Base-by-base conservation (phyloP, 2,329 filamentous ascomycete species). In the Shiraia bambusicola region DNA sequence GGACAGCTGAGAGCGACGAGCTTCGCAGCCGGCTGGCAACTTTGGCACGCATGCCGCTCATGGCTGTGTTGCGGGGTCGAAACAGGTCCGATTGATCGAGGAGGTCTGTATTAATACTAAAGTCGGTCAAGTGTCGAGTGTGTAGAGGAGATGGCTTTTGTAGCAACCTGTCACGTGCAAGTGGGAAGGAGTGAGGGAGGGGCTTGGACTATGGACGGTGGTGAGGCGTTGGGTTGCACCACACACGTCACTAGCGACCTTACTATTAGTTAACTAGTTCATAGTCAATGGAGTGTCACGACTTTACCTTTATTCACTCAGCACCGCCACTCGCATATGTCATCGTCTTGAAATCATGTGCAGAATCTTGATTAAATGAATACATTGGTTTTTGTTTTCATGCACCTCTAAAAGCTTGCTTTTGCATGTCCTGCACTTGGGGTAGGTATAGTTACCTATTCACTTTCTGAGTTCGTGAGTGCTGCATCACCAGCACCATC, bases 1-100 rank as follows among this genome's bases (percentile, higher is more conserved):
- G 72, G 10, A 76, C 69, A 15, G 74, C 68, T 41, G 65, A 72
- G 32, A 77, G 68, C 32, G 74, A 76, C 35, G 69, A 69, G 58
- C 66, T 69, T 46, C 67, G 65, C 42, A 70, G 55, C 34, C 67
- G 65, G 50, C 43, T 63, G 29, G 66, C 65, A 41, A 70, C 47
- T 45, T 67, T 65, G 38, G 67, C 61, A 36, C 66, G 63, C 59
- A 70, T 59, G 54, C 59, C 62, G 49, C 58, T 63, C 63, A 66
- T 65, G 55, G 54, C 59, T 33, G 40, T 27, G 32, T 17, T 28
- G 24, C 19, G 15, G 28, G 17, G 12, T 28, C 28, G n/a, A 28
- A 16, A 32, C 33, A 31, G 33, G 31, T 29, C 25, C 14, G 25
- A 38, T 30, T 28, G 28, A 31, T 19, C 17, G 26, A 3, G 19